These are phyloP conservation scores for Phlebiopsis gigantea DNA, from an alignment of 768 basidiomycete species.

Conservation along the genomic window DNA sequence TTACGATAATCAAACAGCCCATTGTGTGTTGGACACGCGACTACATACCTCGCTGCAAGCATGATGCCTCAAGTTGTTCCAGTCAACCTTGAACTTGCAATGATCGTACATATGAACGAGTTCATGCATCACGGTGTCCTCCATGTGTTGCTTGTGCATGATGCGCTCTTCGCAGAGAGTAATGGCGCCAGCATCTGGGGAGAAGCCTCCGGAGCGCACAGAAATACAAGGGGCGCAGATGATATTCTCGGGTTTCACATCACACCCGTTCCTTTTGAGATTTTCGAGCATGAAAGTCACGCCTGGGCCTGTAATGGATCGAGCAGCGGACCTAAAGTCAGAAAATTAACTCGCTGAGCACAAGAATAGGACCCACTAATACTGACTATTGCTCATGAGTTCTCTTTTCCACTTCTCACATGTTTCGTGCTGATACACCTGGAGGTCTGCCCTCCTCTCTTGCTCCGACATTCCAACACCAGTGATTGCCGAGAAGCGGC, in stretches of 20 bases:
- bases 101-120: slow-evolving; percentile 95
- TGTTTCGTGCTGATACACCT: slow-evolving; percentile 33
- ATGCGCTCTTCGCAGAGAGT: slow-evolving; percentile 84
- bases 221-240: slow-evolving; percentile 81
- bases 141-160: slow-evolving; percentile 80
- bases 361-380: slow-evolving; percentile 12
- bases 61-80: slow-evolving; percentile 86
- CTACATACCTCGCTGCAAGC: slow-evolving; percentile 90
- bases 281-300: slow-evolving; percentile 92
- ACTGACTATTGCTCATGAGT: slow-evolving; percentile 43
- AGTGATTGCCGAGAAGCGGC: slow-evolving; percentile 41
- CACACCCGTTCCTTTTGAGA: slow-evolving; percentile 67
- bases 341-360: slow-evolving; percentile 3
- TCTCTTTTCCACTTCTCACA: slow-evolving; percentile 51
- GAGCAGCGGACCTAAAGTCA: not conserved
- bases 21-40: not conserved
- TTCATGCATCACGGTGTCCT: slow-evolving; percentile 91
- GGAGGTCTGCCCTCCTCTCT: slow-evolving; percentile 32
- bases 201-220: slow-evolving; percentile 76
- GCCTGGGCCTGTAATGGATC: slow-evolving; percentile 56
- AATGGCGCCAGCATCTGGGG: slow-evolving; percentile 70
- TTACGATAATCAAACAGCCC: slow-evolving; percentile 5
- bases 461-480: slow-evolving; percentile 45
- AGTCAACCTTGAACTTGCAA: slow-evolving; percentile 90
- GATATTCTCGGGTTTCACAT: slow-evolving; percentile 67